Percentiles rank a stretch among this genome's conserved stretches.
Evolutionary conservation across 257 asterid genomes (phyloP).

Genomic region (Ballota nigra): DNA sequence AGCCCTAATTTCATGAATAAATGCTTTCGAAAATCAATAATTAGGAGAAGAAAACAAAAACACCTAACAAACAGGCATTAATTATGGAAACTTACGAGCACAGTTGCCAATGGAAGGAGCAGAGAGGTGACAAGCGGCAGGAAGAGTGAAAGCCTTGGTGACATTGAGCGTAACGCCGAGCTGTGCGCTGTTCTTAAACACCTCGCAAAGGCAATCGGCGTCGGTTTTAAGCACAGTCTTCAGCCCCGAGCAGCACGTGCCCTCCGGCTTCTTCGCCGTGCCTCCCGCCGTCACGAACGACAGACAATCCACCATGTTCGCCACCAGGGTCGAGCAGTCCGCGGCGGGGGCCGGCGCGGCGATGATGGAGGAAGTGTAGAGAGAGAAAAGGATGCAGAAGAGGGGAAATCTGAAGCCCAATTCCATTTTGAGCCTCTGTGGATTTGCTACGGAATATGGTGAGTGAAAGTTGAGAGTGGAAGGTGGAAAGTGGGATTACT

Average conservation of each 20-base stretch:
- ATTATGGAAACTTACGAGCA: constrained; percentile 49
- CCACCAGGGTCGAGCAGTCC: constrained; percentile 61
- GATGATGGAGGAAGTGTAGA: constrained; percentile 8
- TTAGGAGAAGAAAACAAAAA: too few relatives aligned
- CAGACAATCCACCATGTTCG: constrained; percentile 75
- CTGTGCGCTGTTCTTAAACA: constrained; percentile 81
- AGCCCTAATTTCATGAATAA: not conserved
- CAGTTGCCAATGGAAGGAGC: constrained; percentile 73
- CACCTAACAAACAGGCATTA: not conserved
- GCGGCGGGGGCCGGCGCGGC: constrained; percentile 62
- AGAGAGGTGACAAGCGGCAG: constrained; percentile 82
- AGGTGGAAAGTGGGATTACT: not conserved
- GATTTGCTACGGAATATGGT: not conserved
- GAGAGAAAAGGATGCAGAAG: constrained; percentile 18
- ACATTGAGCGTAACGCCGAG: constrained; percentile 71
- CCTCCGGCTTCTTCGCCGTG: constrained; percentile 59
- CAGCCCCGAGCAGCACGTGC: constrained; percentile 75
- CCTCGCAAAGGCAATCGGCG: constrained; percentile 75
- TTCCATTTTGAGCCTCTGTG: constrained; percentile 23
- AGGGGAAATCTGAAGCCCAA: not conserved
- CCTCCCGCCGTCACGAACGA: constrained; percentile 66
- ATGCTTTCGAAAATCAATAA: not conserved
- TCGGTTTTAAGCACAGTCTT: constrained; percentile 67
- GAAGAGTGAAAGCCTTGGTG: constrained; percentile 70
- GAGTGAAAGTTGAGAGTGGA: not conserved